Evolutionary conservation across 257 asterid genomes (phyloP), one percentile per base, ranked within the genome.

Genomic region (Linderniella brevidens): DNA sequence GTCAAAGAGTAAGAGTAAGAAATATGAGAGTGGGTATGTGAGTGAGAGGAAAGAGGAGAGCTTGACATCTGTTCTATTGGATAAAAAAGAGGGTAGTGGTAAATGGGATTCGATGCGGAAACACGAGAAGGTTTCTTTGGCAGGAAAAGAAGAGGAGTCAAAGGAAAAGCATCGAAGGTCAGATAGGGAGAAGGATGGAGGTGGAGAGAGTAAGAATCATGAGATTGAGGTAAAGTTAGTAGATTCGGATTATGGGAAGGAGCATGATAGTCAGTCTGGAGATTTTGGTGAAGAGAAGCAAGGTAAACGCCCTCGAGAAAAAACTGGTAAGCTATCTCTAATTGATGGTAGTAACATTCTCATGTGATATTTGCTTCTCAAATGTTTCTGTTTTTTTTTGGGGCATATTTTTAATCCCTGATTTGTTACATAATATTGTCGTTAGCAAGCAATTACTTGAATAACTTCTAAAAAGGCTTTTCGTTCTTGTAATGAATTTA

Each of bases 51-150:
- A 71, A 58, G 92, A 75, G 52, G 92, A 73, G 37, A 63, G 57
- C 59, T 58, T 51, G 48, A 58, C 57, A 50, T 59, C 70, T 12
- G 41, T 63, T 16, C 56, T 59, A 41, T 71, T 62, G 71, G 90
- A 85, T 58, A 77, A 73, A 68, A 92, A 75, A 53, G 80, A 79
- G 54, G 46, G 58, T 25, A 72, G 68, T 71, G 68, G 71, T 53
- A 75, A 67, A 67, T 71, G 76, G 49, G 99, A 81, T 53, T 70
- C 93, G 0, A 90, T 69, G 76, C 68, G 87, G 78, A 90, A 71
- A 66, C 71, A 82, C 29, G 96, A 85, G 65, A 76, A 75, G 72
- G 95, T 80, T 65, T 72, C 71, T 54, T 82, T 78, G 57, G 55
- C 67, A 13, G 64, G 90, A 46, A 88, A 68, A 59, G 97, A 86